Evolutionary conservation across 176 grass and related monocot genomes (phyloP), one percentile per base, ranked within the genome.

Genomic region (Phragmites australis): DNA sequence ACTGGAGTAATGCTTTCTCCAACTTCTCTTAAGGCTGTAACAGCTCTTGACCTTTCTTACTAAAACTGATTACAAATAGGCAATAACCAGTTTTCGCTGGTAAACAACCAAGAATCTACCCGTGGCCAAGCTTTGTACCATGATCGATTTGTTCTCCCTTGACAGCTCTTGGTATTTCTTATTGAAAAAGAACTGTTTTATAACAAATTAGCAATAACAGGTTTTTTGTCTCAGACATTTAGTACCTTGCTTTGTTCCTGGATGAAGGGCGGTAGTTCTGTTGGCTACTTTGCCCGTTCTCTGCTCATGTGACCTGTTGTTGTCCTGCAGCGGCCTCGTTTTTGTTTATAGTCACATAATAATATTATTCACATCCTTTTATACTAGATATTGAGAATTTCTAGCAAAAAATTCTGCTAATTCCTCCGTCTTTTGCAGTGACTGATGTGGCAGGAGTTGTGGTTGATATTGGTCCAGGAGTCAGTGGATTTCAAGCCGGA

Each of bases 361-460:
- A 42, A 43, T 66, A 39, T 3, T 39, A 12, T 25, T 19, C 6
- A 31, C 1, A 19, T 52, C 4, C 0, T 31, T 51, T 51, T 11
- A 31, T n/a, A 34, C 3, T 21, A 0, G 4, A 80, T 71, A 42
- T 14, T 40, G 18, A 19, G 23, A 60, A 59, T 13, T 58, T 39
- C 6, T 11, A 21, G 52, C 9, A n/a, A n/a, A 23, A 16, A 69
- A 27, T 55, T 68, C 15, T 62, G 49, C 21, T 88, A 55, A 65
- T 47, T 44, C 19, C 1, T 59, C 18, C 39, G n/a, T 29, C 30
- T 47, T 21, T 6, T 78, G 80, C 69, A 91, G 91, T 75, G 25
- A 79, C 78, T 79, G 88, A 97, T 65, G 83, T 91, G 18, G 86
- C 90, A 10, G 93, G 93, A 88, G 60, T 79, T 26, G 78, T 97